A percentile compares a stretch with the other conserved stretches of the same genome.
Conservation (phyloP, 306 rosid species). For the Fragaria ananassa region DNA sequence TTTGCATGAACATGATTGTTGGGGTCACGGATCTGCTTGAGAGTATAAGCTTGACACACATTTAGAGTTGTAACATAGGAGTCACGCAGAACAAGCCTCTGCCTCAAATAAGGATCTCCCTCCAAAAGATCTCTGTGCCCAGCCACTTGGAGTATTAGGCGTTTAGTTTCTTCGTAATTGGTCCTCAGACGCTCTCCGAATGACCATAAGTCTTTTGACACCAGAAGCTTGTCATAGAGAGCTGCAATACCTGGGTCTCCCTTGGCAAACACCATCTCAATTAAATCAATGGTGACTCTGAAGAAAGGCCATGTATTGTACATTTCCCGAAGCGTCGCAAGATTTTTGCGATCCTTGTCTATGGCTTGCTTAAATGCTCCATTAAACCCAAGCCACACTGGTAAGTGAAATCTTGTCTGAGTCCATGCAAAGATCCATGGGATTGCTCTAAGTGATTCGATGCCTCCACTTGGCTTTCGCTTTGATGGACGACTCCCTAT, state of each 20-base stretch:
- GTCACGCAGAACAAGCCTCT: slow-evolving; percentile 85
- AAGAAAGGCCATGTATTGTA: slow-evolving; percentile 95
- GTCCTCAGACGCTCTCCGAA: slow-evolving; percentile 66
- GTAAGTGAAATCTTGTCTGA: slow-evolving; percentile 90
- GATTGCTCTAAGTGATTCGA: slow-evolving; percentile 93
- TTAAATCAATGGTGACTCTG: slow-evolving; percentile 84
- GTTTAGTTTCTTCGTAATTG: slow-evolving; percentile 67
- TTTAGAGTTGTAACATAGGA: slow-evolving; percentile 87
- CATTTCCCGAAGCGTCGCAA: slow-evolving; percentile 68
- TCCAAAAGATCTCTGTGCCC: slow-evolving; percentile 84
- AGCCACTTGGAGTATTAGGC: slow-evolving; percentile 75
- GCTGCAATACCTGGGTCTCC: slow-evolving; percentile 92
- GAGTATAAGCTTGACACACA: slow-evolving; percentile 83
- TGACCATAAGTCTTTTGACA: slow-evolving; percentile 55
- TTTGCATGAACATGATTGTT: slow-evolving; percentile 61
- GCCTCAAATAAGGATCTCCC: slow-evolving; percentile 87
- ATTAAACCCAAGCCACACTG: slow-evolving; percentile 98
- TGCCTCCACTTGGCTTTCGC: slow-evolving; percentile 96
- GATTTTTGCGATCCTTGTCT: slow-evolving; percentile 75
- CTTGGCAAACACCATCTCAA: slow-evolving; percentile 98
- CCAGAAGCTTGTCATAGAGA: slow-evolving; percentile 79
- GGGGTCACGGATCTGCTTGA: slow-evolving; percentile 83
- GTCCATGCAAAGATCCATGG: slow-evolving; percentile 99
- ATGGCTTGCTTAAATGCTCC: slow-evolving; percentile 69
- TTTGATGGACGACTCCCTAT: slow-evolving; percentile 98